phyloP scores from a whole-genome alignment of 306 rosid genomes.

The Inga oerstediana region DNA sequence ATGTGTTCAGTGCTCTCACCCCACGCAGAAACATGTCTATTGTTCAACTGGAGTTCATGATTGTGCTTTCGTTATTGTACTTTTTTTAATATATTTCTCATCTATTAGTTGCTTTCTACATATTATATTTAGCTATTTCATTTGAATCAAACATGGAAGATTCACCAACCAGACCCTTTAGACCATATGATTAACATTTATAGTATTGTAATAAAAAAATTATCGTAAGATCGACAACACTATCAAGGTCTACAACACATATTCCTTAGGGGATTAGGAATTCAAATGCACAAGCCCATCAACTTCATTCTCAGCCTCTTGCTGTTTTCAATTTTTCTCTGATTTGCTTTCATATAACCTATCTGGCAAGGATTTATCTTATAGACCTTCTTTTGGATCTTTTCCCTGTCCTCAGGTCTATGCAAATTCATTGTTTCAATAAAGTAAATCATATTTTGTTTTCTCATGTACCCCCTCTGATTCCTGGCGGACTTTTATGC shows the following conservation, averaged over 20 bases:
- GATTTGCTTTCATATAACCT: background rate
- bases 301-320: background rate
- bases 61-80: slow-evolving; percentile 9
- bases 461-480: background rate
- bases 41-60: background rate
- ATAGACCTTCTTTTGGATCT: background rate
- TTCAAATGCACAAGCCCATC: slow-evolving; percentile 2
- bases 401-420: background rate
- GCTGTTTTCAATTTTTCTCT: background rate
- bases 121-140: background rate
- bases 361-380: background rate
- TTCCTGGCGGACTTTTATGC: background rate
- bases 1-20: background rate
- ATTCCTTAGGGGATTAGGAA: slow-evolving; percentile 15
- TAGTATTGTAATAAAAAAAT: background rate
- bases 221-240: background rate
- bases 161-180: slow-evolving; percentile 11
- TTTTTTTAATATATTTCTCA: background rate
- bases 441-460: background rate
- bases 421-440: background rate
- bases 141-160: background rate
- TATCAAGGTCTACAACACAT: background rate
- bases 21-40: background rate
- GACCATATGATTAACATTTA: background rate
- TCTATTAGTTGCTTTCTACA: slow-evolving; percentile 1